phyloP scores from a whole-genome alignment of 2,329 filamentous ascomycete species.

The Huntiella abstrusa region DNA sequence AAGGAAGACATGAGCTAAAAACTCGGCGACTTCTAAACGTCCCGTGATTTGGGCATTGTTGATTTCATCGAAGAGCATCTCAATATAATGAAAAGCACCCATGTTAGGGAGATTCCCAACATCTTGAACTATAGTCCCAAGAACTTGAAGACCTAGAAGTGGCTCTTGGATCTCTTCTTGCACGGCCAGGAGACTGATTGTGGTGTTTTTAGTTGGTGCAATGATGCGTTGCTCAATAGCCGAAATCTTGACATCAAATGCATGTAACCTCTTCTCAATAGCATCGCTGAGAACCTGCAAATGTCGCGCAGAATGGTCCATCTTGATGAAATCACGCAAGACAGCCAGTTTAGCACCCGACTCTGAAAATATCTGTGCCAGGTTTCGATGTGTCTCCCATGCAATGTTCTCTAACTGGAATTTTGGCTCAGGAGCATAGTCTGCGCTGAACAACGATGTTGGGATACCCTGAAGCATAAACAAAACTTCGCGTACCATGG shows the following conservation, averaged over 20 bases:
- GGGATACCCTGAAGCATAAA: conserved; percentile 71
- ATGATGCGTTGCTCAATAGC: conserved; percentile 42
- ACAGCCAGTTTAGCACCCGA: conserved; percentile 26
- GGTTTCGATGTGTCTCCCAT: conserved; percentile 29
- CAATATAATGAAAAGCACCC: conserved; percentile 54
- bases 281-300: conserved; percentile 54
- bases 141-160: conserved; percentile 35
- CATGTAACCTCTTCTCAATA: conserved; percentile 34
- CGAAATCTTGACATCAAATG: conserved; percentile 41
- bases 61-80: conserved; percentile 55
- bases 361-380: conserved; percentile 29
- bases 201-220: conserved; percentile 28
- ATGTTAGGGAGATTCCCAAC: conserved; percentile 30
- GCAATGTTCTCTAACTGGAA: conserved; percentile 31
- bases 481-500: conserved; percentile 56
- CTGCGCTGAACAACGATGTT: conserved; percentile 46
- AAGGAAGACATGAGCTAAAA: conserved; percentile 53
- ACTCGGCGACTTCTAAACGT: conserved; percentile 39
- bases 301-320: conserved; percentile 32
- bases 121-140: conserved; percentile 43
- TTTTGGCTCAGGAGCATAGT: conserved; percentile 21
- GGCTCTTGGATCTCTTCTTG: conserved; percentile 35
- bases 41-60: conserved; percentile 52
- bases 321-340: conserved; percentile 26
- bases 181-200: conserved; percentile 49